phyloP scores from a whole-genome alignment of 2,329 filamentous ascomycete genomes.

The Thermothelomyces thermophilus region DNA sequence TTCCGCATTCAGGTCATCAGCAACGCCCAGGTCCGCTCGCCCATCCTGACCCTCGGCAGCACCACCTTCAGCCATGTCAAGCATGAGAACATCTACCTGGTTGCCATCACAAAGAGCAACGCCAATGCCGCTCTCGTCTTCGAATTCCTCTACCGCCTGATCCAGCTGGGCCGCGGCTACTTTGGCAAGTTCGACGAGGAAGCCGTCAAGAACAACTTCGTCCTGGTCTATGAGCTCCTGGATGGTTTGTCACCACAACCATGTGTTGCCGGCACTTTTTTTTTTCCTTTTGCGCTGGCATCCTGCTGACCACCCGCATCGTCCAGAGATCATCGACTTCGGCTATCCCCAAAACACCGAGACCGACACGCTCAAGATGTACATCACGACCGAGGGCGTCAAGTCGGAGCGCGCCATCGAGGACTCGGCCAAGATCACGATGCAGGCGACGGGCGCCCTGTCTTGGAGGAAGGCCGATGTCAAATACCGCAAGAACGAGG shows the following conservation, averaged over 20 bases:
- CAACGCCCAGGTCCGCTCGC: conserved; percentile 93
- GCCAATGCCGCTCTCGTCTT: conserved; percentile 97
- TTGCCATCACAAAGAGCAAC: conserved; percentile 97
- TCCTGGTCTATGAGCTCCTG: conserved; percentile 92
- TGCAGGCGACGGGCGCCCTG: conserved; percentile 95
- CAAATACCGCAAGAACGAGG: conserved; percentile 99
- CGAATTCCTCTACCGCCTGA: conserved; percentile 91
- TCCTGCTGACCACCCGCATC: conserved; percentile 11
- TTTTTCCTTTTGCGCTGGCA: not conserved
- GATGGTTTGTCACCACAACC: conserved; percentile 67
- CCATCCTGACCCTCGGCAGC: conserved; percentile 92
- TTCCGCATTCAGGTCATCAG: conserved; percentile 99
- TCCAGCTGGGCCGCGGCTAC: conserved; percentile 85
- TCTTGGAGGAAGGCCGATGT: conserved; percentile 97
- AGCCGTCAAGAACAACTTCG: conserved; percentile 99
- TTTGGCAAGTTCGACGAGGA: conserved; percentile 99
- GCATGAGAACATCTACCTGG: conserved; percentile 97
- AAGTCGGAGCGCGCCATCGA: conserved; percentile 82
- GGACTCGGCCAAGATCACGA: conserved; percentile 96
- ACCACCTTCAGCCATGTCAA: conserved; percentile 99
- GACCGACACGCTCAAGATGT: conserved; percentile 98
- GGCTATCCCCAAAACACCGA: conserved; percentile 99
- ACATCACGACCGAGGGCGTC: conserved; percentile 98
- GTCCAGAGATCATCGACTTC: conserved; percentile 93
- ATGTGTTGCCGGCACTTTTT: not conserved